Evolutionary conservation across 306 rosid genomes (phyloP).

Genomic region (Sphenostylis stenocarpa): DNA sequence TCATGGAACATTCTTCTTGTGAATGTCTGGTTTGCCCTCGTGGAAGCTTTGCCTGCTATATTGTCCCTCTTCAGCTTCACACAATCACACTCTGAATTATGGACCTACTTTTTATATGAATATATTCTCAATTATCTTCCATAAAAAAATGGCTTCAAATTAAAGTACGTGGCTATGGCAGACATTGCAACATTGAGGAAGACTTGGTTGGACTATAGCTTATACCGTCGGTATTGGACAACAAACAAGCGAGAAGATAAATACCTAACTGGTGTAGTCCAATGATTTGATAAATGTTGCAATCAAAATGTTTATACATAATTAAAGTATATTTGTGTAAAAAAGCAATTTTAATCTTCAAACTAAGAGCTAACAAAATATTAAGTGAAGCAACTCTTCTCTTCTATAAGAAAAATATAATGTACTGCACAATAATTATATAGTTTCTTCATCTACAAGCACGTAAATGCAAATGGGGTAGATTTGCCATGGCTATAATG

Average conservation of each 20-base stretch:
- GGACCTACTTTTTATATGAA: background rate
- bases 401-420: background rate
- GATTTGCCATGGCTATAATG: slow-evolving; percentile 16
- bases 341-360: background rate
- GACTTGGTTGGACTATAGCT: slow-evolving; percentile 32
- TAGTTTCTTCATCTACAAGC: background rate
- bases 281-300: slow-evolving; percentile 2
- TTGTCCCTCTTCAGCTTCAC: slow-evolving; percentile 14
- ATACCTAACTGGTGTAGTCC: slow-evolving; percentile 9
- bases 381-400: background rate
- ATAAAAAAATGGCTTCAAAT: background rate
- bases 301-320: background rate
- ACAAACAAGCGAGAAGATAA: slow-evolving; percentile 18
- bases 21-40: slow-evolving; percentile 41
- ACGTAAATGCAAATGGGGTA: background rate
- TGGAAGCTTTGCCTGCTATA: slow-evolving; percentile 16
- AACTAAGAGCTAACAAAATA: slow-evolving; percentile 1
- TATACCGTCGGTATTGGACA: slow-evolving; percentile 32
- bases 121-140: background rate
- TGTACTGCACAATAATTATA: background rate
- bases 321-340: background rate
- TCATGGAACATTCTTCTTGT: slow-evolving; percentile 46
- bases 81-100: slow-evolving; percentile 10
- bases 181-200: slow-evolving; percentile 15
- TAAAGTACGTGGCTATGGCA: background rate